Evolutionary conservation across 352 stramenopile species (phyloP).

Genomic region (Pythium plurisporium): DNA sequence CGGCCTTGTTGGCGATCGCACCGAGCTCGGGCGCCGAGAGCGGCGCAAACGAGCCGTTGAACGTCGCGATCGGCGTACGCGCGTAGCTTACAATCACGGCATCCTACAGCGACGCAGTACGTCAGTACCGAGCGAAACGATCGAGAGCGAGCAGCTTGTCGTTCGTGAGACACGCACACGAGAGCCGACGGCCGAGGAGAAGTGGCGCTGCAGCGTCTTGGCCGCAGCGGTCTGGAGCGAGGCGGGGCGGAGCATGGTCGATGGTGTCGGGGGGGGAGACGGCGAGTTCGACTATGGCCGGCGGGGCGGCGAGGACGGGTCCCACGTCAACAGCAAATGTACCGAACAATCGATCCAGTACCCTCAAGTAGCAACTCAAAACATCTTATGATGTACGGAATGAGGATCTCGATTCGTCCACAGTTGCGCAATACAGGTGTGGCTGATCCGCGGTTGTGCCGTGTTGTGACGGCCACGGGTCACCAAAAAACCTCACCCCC

Average conservation of each 20-base stretch:
- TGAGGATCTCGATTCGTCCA: constrained; percentile 21
- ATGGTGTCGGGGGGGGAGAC: not conserved
- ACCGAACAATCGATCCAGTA: not conserved
- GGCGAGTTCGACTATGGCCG: constrained; percentile 12
- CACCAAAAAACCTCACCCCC: constrained; percentile 23
- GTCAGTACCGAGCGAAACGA: not conserved
- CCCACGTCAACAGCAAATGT: not conserved
- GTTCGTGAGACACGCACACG: constrained; percentile 24
- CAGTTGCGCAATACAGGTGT: constrained; percentile 16
- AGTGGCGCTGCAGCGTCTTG: constrained; percentile 35
- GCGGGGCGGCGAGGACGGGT: too few relatives aligned
- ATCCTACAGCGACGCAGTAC: constrained; percentile 38
- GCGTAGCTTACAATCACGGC: constrained; percentile 94
- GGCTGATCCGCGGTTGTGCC: not conserved
- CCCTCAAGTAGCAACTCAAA: constrained; percentile 6
- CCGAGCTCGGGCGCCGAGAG: constrained; percentile 91
- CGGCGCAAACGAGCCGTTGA: constrained; percentile 89
- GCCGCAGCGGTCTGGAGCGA: constrained; percentile 20
- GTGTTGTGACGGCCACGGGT: constrained; percentile 13
- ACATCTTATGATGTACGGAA: not conserved
- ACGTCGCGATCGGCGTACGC: constrained; percentile 95
- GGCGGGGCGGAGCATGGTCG: constrained; percentile 16
- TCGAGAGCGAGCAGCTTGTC: not conserved
- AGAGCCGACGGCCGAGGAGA: constrained; percentile 35
- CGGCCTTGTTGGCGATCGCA: constrained; percentile 87